Conservation (phyloP, 75 land plant genomes). For the Sequoia sempervirens region DNA sequence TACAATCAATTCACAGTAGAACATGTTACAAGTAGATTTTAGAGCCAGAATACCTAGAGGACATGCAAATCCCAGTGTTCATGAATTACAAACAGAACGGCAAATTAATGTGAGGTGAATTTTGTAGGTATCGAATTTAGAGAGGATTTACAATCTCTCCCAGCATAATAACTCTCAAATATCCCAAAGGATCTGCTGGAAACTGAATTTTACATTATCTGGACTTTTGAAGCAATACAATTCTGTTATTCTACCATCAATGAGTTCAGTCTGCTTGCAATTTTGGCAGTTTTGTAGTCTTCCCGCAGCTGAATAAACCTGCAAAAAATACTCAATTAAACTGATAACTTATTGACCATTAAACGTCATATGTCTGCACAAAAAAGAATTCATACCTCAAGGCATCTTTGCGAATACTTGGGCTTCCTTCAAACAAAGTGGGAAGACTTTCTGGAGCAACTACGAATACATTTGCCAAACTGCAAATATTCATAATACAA, state of each 20-base stretch:
- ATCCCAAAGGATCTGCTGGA: background rate
- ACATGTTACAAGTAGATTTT: background rate
- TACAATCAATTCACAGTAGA: background rate
- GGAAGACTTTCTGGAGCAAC: constrained; percentile 94
- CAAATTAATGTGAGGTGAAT: background rate
- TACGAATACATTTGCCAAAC: constrained; percentile 93
- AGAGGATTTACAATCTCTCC: background rate
- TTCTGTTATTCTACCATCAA: constrained; percentile 17
- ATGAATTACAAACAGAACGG: background rate
- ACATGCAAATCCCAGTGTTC: background rate
- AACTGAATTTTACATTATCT: background rate
- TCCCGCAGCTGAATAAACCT: constrained; percentile 94
- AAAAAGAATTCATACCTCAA: constrained; percentile 43
- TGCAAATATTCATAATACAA: constrained; percentile 27
- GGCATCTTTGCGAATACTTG: constrained; percentile 86
- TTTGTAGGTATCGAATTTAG: background rate
- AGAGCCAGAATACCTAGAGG: background rate
- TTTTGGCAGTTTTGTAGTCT: constrained; percentile 89
- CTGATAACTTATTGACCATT: background rate
- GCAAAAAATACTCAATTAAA: constrained; percentile 13
- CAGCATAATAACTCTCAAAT: background rate
- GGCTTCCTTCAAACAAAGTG: constrained; percentile 82
- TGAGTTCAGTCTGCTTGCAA: constrained; percentile 62
- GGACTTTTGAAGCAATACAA: background rate
- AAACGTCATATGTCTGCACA: background rate